Conservation (phyloP, 805 yeast species). For the Saccharomycopsis sp. region DNA sequence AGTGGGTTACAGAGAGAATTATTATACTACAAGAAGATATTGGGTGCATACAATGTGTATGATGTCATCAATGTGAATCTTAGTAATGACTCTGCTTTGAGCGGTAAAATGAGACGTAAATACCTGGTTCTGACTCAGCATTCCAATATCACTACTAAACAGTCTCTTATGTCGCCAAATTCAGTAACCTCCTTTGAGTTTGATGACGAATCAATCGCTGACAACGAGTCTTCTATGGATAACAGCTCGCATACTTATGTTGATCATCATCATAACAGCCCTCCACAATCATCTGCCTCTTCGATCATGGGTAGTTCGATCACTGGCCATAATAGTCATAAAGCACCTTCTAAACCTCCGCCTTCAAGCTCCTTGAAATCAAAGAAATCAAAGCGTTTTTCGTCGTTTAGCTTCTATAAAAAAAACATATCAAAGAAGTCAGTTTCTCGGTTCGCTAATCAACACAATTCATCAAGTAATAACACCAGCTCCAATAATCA, state of each 20-base stretch:
- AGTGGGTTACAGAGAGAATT: constrained; percentile 8
- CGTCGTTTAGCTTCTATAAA: constrained; percentile 10
- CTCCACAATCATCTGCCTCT: not conserved
- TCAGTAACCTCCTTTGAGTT: not conserved
- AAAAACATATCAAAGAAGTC: constrained; percentile 4
- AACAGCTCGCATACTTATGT: not conserved
- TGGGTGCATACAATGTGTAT: constrained; percentile 19
- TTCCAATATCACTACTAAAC: not conserved
- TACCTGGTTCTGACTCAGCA: not conserved
- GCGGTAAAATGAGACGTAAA: not conserved
- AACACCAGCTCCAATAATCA: not conserved
- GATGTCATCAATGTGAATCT: not conserved
- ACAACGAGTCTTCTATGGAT: not conserved
- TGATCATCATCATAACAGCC: not conserved
- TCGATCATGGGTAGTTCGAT: not conserved
- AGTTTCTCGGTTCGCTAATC: not conserved
- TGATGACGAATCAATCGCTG: not conserved
- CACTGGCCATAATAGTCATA: not conserved
- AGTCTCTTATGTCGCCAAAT: not conserved
- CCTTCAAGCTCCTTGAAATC: not conserved
- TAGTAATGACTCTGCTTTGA: not conserved
- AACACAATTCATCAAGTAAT: no score
- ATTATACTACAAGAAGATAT: constrained; percentile 16
- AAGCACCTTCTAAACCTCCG: not conserved
- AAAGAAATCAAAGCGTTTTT: constrained; percentile 8